These are phyloP conservation scores for Trichophyton rubrum DNA, from an alignment of 2,329 filamentous ascomycete species.

Conservation along the genomic window DNA sequence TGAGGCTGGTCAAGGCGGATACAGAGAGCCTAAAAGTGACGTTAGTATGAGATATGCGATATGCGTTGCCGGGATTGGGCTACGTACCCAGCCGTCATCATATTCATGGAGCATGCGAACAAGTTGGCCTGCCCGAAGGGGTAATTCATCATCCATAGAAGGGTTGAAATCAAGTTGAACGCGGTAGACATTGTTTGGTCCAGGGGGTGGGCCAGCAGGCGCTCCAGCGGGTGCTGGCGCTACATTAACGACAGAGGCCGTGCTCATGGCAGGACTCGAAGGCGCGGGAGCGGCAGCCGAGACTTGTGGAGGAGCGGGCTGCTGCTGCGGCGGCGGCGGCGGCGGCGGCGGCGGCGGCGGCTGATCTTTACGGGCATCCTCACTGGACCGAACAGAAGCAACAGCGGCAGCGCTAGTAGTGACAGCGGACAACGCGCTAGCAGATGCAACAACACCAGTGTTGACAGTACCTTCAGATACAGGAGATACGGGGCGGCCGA, in stretches of 20 bases:
- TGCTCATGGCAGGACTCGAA: slow-evolving; percentile 18
- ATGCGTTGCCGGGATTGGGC: neutral
- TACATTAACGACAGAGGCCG: slow-evolving; percentile 33
- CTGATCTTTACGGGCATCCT: slow-evolving; percentile 14
- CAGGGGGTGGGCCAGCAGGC: slow-evolving; percentile 20
- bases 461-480: slow-evolving; percentile 23
- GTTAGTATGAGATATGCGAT: slow-evolving; percentile 22
- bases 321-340: neutral
- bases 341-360: too few species aligned
- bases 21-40: slow-evolving; percentile 58
- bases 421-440: slow-evolving; percentile 30
- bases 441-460: slow-evolving; percentile 28
- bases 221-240: slow-evolving; percentile 48
- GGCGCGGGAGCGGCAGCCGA: slow-evolving; percentile 14
- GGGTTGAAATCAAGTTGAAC: slow-evolving; percentile 91
- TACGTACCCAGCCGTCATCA: slow-evolving; percentile 90
- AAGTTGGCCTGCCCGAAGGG: slow-evolving; percentile 65
- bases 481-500: slow-evolving; percentile 31
- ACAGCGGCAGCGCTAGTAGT: slow-evolving; percentile 22
- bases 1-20: slow-evolving; percentile 78
- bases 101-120: slow-evolving; percentile 89
- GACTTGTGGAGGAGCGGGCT: slow-evolving; percentile 7
- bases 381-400: slow-evolving; percentile 15
- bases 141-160: slow-evolving; percentile 83
- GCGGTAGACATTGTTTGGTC: slow-evolving; percentile 63